Evolutionary conservation across 345 rosid species (phyloP).

Genomic region (Firmiana major): DNA sequence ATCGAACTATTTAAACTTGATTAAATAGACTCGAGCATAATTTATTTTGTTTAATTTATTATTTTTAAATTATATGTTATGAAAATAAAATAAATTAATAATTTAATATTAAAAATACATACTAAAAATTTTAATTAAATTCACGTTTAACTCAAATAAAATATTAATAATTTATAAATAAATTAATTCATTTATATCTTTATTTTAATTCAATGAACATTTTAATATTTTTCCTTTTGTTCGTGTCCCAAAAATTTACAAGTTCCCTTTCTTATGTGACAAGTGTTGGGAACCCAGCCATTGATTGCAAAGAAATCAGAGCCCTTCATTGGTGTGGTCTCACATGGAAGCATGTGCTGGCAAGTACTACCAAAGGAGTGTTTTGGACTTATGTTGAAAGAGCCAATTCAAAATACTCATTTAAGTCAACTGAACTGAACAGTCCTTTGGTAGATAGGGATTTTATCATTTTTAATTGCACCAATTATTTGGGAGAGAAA

Average conservation of each 20-base stretch:
- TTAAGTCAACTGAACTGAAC: constrained; percentile 46
- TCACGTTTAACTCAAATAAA: too few relatives aligned
- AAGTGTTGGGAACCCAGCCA: constrained; percentile 6
- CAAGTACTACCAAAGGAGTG: constrained; percentile 42
- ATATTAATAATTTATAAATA: too few relatives aligned
- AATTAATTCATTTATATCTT: too few relatives aligned
- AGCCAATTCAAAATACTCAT: constrained; percentile 16
- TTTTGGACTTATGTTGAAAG: constrained; percentile 51
- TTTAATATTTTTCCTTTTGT: too few relatives aligned
- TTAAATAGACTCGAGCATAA: too few relatives aligned
- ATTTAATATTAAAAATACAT: too few relatives aligned
- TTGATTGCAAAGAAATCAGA: constrained; percentile 23
- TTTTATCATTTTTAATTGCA: neutral
- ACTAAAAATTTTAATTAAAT: too few relatives aligned
- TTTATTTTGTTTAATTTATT: too few relatives aligned
- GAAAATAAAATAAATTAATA: too few relatives aligned
- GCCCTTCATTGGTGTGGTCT: constrained; percentile 25
- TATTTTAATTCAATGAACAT: too few relatives aligned
- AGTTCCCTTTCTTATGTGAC: neutral
- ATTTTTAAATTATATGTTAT: too few relatives aligned
- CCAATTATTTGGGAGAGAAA: constrained; percentile 4
- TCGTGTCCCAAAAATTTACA: neutral
- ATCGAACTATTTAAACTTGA: too few relatives aligned
- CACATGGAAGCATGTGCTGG: constrained; percentile 75
- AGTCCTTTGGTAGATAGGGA: constrained; percentile 23